Conservation (phyloP, 768 basidiomycete species). For the Cyclocybe aegerita region DNA sequence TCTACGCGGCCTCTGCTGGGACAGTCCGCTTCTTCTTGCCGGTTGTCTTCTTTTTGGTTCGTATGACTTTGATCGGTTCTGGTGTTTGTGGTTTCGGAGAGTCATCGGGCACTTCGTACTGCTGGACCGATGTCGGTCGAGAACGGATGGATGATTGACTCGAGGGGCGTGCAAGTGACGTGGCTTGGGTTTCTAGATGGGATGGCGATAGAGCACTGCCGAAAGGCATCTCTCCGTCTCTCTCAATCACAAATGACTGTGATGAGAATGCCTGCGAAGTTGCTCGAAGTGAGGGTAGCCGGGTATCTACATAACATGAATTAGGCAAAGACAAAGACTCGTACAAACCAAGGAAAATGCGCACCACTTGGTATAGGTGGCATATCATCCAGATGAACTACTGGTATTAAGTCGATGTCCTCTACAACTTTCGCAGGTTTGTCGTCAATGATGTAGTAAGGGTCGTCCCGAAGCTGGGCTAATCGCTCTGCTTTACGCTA, state of each 20-base stretch:
- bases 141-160: slow-evolving; percentile 32
- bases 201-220: slow-evolving; percentile 31
- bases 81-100: slow-evolving; percentile 46
- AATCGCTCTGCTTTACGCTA: slow-evolving; percentile 77
- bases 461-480: slow-evolving; percentile 80
- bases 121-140: slow-evolving; percentile 42
- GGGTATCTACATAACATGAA: background rate
- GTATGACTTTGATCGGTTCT: slow-evolving; percentile 75
- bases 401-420: slow-evolving; percentile 90
- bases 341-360: background rate
- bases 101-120: slow-evolving; percentile 53
- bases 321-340: background rate
- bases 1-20: background rate
- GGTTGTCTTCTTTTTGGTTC: slow-evolving; percentile 64
- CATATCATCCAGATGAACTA: slow-evolving; percentile 80
- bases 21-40: slow-evolving; percentile 69
- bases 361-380: slow-evolving; percentile 38
- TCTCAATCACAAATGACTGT: slow-evolving; percentile 64
- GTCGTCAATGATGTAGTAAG: slow-evolving; percentile 85
- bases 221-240: slow-evolving; percentile 84
- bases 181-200: slow-evolving; percentile 21
- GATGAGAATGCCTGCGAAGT: slow-evolving; percentile 38
- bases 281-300: slow-evolving; percentile 45
- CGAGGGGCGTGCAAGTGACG: slow-evolving; percentile 19
- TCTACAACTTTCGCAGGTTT: slow-evolving; percentile 40